Evolutionary conservation across 169 alveolate genomes (phyloP), one percentile per base, ranked within the genome.

Genomic region (Perkinsus olseni): DNA sequence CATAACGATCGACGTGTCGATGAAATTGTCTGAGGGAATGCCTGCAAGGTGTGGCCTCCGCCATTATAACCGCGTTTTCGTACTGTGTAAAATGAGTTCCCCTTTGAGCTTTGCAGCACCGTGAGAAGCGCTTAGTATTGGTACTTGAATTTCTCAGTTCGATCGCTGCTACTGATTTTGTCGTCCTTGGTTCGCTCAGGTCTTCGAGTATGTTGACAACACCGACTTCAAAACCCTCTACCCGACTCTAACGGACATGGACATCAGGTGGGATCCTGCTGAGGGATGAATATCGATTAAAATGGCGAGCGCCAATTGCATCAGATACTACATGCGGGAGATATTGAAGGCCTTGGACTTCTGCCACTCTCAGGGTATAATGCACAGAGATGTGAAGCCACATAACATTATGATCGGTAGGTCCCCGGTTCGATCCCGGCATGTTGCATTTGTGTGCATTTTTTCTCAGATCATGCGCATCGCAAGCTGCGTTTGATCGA

Each of bases 321-420:
- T 92, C 82, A 90, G 93, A 62, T 92, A 92, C 92, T 91, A 92
- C 93, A 0, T 51, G 93, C 74, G 91, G 93, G 28, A 37, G 28
- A 31, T 93, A 31, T 38, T 94, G 38, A 95, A 97, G 97, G 99
- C 99, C 20, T 96, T 99, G 91, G 99, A 99, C 96, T 99, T 96
- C 96, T 98, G 99, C 92, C 99, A 99, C 96, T 98, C 99, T 74
- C 98, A 98, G 94, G 99, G 99, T 39, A 99, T 99, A 92, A 98
- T 99, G 98, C 99, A 99, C 95, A 95, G 99, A 92, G 99, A 98
- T 93, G 98, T 98, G 91, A 98, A 98, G 94, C 99, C 99, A 93
- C 99, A 99, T 94, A 99, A 99, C 96, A 98, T 99, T 40, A 98
- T 99, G 98, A 98, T 99, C 50, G 99, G 98, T 96, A 99, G 97